Evolutionary conservation across 176 grass and related monocot species (phyloP), one percentile per base, ranked within the genome.

Genomic region (Lolium perenne): DNA sequence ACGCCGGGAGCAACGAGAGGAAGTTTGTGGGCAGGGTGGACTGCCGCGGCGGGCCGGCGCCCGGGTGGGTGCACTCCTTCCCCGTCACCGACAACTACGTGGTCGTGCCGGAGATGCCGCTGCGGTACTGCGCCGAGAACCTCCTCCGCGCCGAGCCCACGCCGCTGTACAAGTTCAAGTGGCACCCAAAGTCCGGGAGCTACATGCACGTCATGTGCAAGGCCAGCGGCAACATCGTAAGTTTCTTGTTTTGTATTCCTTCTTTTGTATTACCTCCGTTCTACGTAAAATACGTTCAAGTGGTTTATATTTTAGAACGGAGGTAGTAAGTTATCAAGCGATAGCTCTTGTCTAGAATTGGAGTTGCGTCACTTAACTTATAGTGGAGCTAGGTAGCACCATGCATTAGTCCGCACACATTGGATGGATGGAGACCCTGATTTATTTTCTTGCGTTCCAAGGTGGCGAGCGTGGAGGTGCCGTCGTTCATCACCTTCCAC

Each of bases 201-300:
- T 99, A 99, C 89, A 90, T 96, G 94, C 97, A 99, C 84, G 88
- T 99, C 71, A 96, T 99, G 97, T 99, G 94, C 90, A 99, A 94
- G 83, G 80, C 97, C 79, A 99, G 88, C 80, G 97, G 97, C 63
- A 96, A 85, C 63, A 86, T 96, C 10, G 97, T 97, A 92, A 92
- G 87, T 29, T 29, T 29, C 26, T 29, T 29, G 26, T 29, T 29
- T 29, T 29, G 26, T 29, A 29, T 29, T 29, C 26, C 26, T 29
- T 29, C 26, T 29, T 29, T 29, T 29, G 26, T 29, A 29, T 29
- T 29, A 29, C 26, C 26, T 29, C 26, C 26, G 26, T 29, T 29
- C 26, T 29, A 29, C 26, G 26, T 29, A 29, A 29, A 29, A 29
- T 29, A 29, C 26, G 26, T 29, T 29, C 26, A 29, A 29, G 26